Conservation (phyloP, 495 filamentous ascomycete genomes). For the Penicillium angulare region DNA sequence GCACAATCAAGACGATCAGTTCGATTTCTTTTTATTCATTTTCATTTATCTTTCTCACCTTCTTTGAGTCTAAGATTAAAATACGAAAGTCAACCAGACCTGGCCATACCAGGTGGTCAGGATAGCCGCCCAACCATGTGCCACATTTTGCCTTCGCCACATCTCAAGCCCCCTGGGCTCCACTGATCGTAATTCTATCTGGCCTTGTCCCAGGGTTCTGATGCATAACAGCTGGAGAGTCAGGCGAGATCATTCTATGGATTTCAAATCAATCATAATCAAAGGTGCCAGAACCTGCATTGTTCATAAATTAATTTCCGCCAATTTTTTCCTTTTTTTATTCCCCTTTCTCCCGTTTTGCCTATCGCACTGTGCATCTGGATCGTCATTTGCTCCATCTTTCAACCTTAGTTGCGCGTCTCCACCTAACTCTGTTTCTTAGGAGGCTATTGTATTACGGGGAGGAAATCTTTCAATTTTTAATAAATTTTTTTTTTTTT, state of each 20-base stretch:
- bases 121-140: no score
- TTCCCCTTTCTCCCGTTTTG: slow-evolving; percentile 2
- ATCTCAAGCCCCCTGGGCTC: background rate
- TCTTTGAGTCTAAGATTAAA: no score
- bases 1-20: no score
- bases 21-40: no score
- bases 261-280: slow-evolving; percentile 17
- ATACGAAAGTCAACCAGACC: no score
- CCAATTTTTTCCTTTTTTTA: slow-evolving; percentile 14
- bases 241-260: no score
- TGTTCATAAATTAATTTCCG: slow-evolving; percentile 3
- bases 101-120: no score
- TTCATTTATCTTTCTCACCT: no score
- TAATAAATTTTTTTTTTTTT: slow-evolving; percentile 7
- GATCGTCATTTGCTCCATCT: slow-evolving; percentile 21
- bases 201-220: slow-evolving; percentile 17
- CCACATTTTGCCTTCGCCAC: slow-evolving; percentile 1
- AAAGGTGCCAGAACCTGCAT: slow-evolving; percentile 1
- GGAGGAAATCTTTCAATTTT: background rate
- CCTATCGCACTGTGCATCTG: slow-evolving; percentile 14
- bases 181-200: background rate
- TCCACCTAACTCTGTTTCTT: slow-evolving; percentile 24
- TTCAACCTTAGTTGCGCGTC: slow-evolving; percentile 22
- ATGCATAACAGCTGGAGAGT: slow-evolving; percentile 13
- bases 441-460: slow-evolving; percentile 16